phyloP scores from a whole-genome alignment of 176 grass and related monocot species.

The Aegilops longissima region DNA sequence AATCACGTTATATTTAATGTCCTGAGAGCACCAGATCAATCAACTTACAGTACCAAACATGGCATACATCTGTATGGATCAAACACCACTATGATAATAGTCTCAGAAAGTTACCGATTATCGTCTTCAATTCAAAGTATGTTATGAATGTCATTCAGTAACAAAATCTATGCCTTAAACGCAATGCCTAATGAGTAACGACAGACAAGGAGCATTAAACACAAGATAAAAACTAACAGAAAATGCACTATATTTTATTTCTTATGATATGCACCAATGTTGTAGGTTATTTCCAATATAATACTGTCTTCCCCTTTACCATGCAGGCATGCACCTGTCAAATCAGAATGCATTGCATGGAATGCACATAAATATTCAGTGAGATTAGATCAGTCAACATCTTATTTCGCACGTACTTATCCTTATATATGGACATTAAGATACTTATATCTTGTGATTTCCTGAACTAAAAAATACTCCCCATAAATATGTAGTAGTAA shows the following conservation, averaged over 20 bases:
- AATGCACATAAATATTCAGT: neutral
- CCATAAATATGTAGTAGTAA: neutral
- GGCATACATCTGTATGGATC: neutral
- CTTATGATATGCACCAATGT: neutral
- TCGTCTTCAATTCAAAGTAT: constrained; percentile 3
- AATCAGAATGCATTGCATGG: neutral
- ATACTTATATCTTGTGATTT: neutral
- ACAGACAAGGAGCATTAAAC: neutral
- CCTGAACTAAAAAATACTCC: neutral
- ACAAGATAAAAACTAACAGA: constrained; percentile 13
- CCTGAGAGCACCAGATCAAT: constrained; percentile 12
- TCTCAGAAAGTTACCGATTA: constrained; percentile 8
- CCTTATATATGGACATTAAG: neutral
- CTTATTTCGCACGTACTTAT: neutral
- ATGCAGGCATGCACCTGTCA: neutral
- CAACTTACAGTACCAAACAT: neutral
- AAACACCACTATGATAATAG: neutral
- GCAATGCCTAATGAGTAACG: neutral
- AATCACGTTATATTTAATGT: neutral
- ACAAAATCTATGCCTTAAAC: neutral
- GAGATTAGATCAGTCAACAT: neutral
- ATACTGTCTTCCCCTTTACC: neutral
- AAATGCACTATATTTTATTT: neutral
- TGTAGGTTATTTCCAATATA: neutral
- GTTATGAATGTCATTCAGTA: neutral